A percentile compares a stretch with the other conserved stretches of the same genome.
These are phyloP conservation scores for Eucalyptus guilfoylei DNA, from an alignment of 345 rosid genomes.

Conservation along the genomic window DNA sequence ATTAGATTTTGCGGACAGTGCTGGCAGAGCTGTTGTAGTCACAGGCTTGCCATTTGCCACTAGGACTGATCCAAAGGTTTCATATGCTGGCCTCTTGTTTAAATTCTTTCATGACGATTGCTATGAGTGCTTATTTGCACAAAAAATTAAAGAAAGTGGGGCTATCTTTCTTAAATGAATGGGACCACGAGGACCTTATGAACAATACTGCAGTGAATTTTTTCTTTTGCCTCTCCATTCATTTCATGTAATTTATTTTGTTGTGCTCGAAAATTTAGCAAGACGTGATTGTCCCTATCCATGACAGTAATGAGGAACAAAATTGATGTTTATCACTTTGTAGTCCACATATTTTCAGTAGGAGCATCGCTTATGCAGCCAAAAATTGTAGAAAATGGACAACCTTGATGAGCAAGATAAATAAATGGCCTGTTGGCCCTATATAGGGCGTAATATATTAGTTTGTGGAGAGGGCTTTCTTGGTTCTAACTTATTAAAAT, in stretches of 20 bases:
- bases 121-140: neutral
- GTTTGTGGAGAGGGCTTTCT: neutral
- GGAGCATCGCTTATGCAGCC: neutral
- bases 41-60: constrained; percentile 91
- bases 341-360: neutral
- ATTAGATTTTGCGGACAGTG: constrained; percentile 90
- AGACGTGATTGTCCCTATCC: neutral
- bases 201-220: neutral
- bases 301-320: neutral
- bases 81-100: neutral
- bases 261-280: neutral
- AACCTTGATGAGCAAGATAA: neutral
- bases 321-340: neutral
- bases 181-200: neutral
- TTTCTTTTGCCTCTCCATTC: neutral
- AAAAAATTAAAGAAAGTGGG: neutral
- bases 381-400: neutral
- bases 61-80: constrained; percentile 80
- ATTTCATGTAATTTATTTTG: neutral
- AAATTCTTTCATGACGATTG: neutral
- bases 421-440: neutral
- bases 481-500: neutral
- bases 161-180: neutral
- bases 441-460: neutral
- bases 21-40: constrained; percentile 94